Percentiles rank a stretch among this genome's conserved stretches.
These are phyloP conservation scores for Populus tomentosa DNA, from an alignment of 441 rosid genomes.

Conservation along the genomic window DNA sequence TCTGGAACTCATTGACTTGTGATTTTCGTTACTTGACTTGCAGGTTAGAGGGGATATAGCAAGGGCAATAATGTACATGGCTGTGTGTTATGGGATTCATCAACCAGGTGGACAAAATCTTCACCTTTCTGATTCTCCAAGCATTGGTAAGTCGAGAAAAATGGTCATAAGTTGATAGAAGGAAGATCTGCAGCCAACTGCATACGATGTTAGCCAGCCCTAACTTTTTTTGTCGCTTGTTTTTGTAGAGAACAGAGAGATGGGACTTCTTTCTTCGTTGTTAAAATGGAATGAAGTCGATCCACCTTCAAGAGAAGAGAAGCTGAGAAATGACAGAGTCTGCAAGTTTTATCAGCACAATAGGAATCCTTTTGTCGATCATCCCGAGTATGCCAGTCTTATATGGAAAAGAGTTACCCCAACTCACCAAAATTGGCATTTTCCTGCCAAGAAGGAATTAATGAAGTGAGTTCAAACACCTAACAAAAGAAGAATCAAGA, in stretches of 20 bases:
- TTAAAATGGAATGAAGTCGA: not conserved
- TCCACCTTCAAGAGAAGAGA: constrained; percentile 4
- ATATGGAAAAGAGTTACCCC: not conserved
- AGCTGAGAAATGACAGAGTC: not conserved
- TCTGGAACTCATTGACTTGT: not conserved
- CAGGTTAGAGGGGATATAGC: constrained; percentile 11
- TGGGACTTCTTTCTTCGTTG: constrained; percentile 1
- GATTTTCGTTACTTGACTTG: not conserved
- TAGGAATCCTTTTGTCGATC: not conserved
- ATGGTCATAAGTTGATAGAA: not conserved
- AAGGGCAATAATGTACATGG: constrained; percentile 7
- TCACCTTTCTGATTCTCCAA: constrained; percentile 4
- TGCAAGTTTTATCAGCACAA: constrained; percentile 7
- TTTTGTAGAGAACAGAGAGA: not conserved
- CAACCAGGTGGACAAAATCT: constrained; percentile 5
- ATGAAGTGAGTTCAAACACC: not conserved
- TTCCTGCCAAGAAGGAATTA: not conserved
- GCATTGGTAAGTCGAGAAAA: not conserved
- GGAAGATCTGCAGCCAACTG: not conserved
- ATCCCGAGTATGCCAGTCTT: not conserved
- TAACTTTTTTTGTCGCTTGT: not conserved
- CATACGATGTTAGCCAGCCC: not conserved
- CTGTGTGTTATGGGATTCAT: not conserved
- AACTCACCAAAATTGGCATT: not conserved
- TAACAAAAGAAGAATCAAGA: not conserved